phyloP scores from a whole-genome alignment of 83 land plant genomes.

The Picea mariana region DNA sequence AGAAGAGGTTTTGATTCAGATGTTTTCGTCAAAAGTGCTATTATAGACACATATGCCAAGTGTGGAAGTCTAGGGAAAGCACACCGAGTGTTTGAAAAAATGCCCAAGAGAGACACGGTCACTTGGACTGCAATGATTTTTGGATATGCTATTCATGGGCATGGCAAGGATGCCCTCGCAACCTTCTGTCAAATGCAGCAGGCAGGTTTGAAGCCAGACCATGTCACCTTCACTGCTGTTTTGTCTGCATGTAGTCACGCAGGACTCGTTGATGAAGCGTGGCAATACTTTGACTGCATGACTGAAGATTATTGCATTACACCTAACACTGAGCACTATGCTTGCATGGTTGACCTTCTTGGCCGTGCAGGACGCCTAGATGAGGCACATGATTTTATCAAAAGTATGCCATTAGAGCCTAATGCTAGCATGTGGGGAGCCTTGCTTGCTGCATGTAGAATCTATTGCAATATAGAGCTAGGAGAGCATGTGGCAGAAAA shows the following conservation, averaged over 20 bases:
- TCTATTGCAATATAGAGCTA: background rate
- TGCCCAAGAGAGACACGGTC: background rate
- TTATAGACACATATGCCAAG: slow-evolving; percentile 13
- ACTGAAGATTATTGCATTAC: slow-evolving; percentile 7
- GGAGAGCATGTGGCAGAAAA: slow-evolving; percentile 6
- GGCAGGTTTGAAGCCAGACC: slow-evolving; percentile 13
- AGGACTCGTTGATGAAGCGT: slow-evolving; percentile 1
- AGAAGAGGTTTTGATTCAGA: slow-evolving; percentile 9
- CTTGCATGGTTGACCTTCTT: slow-evolving; percentile 17
- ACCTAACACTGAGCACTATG: slow-evolving; percentile 11
- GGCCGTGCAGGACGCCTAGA: slow-evolving; percentile 16
- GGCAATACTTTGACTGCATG: background rate
- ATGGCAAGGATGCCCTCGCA: slow-evolving; percentile 3
- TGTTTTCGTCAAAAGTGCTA: slow-evolving; percentile 10
- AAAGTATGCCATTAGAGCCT: slow-evolving; percentile 10
- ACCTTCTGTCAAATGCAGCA: slow-evolving; percentile 2
- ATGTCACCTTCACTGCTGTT: slow-evolving; percentile 14
- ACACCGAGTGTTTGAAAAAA: slow-evolving; percentile 3
- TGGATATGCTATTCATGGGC: slow-evolving; percentile 8
- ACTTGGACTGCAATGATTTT: slow-evolving; percentile 18
- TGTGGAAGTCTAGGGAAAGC: slow-evolving; percentile 2
- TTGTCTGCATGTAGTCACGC: slow-evolving; percentile 15
- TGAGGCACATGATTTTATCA: slow-evolving; percentile 10
- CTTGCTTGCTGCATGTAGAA: slow-evolving; percentile 19
- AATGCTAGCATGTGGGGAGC: slow-evolving; percentile 9